Conservation (phyloP, 495 filamentous ascomycete species). For the Aspergillus bridgeri region DNA sequence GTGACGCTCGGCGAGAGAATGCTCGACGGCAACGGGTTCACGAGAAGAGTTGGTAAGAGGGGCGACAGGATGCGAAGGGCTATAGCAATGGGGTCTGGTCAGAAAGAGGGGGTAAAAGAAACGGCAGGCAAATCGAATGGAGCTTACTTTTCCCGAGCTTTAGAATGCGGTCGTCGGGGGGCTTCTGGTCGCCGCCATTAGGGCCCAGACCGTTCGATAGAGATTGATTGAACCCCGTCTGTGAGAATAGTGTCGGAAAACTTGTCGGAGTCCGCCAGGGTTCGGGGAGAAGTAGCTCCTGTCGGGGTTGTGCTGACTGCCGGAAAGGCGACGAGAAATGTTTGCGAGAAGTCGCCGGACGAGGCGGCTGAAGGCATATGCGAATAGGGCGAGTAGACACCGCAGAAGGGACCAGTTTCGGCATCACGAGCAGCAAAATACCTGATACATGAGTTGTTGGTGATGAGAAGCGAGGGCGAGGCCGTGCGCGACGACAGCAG, state of each 20-base stretch:
- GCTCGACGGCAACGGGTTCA: constrained; percentile 73
- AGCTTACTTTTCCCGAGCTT: constrained; percentile 85
- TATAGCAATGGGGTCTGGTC: constrained; percentile 28
- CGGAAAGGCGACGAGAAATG: constrained; percentile 25
- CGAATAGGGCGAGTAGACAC: constrained; percentile 9
- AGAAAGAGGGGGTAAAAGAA: background rate
- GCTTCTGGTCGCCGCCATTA: constrained; percentile 38
- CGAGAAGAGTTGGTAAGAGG: constrained; percentile 79
- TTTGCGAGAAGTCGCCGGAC: constrained; percentile 11
- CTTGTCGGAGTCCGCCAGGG: constrained; percentile 22
- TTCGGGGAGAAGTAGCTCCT: constrained; percentile 29
- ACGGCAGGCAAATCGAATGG: background rate
- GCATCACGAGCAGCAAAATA: constrained; percentile 28
- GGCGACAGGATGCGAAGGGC: constrained; percentile 83
- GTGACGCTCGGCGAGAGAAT: constrained; percentile 87
- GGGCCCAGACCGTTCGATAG: constrained; percentile 15
- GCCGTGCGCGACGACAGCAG: background rate
- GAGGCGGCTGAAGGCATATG: constrained; percentile 5
- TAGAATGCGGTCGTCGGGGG: constrained; percentile 73
- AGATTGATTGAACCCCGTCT: constrained; percentile 13
- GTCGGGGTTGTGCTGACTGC: constrained; percentile 29
- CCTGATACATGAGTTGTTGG: background rate
- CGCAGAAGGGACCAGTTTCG: constrained; percentile 27
- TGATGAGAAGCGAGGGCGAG: background rate
- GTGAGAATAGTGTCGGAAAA: constrained; percentile 25